These are phyloP conservation scores for Kalanchoe fedtschenkoi DNA, from an alignment of 164 flowering plant genomes.

Conservation along the genomic window DNA sequence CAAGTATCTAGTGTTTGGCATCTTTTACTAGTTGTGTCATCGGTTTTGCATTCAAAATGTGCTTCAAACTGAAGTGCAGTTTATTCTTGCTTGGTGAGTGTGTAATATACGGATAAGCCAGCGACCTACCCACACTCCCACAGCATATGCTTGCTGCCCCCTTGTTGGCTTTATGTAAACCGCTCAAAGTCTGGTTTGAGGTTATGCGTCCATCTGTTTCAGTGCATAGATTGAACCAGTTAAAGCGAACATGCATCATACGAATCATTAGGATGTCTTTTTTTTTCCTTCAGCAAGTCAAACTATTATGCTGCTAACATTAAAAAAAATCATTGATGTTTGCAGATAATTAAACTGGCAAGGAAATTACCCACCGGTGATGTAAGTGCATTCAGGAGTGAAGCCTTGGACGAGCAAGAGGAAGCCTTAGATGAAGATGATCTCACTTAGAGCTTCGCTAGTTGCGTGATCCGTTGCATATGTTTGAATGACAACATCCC, in stretches of 20 bases:
- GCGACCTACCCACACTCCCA: no score
- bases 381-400: slow-evolving; percentile 32
- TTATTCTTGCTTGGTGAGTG: no score
- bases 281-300: background rate
- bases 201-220: background rate
- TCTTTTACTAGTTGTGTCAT: background rate
- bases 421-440: slow-evolving; percentile 77
- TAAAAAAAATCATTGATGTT: slow-evolving; percentile 5
- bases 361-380: slow-evolving; percentile 90
- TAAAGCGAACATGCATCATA: no score
- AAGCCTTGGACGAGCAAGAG: slow-evolving; percentile 26
- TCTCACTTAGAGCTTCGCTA: slow-evolving; percentile 43
- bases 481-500: background rate
- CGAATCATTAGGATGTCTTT: background rate
- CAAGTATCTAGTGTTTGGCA: background rate
- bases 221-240: background rate
- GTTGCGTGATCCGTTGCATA: no score
- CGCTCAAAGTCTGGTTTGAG: no score
- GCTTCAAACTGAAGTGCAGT: background rate
- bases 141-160: no score
- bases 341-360: slow-evolving; percentile 81
- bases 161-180: no score
- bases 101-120: no score
- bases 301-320: background rate
- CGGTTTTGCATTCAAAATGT: background rate